Evolutionary conservation across 192 early-diverging fungal species (phyloP).

Genomic region (Thamnidium elegans): DNA sequence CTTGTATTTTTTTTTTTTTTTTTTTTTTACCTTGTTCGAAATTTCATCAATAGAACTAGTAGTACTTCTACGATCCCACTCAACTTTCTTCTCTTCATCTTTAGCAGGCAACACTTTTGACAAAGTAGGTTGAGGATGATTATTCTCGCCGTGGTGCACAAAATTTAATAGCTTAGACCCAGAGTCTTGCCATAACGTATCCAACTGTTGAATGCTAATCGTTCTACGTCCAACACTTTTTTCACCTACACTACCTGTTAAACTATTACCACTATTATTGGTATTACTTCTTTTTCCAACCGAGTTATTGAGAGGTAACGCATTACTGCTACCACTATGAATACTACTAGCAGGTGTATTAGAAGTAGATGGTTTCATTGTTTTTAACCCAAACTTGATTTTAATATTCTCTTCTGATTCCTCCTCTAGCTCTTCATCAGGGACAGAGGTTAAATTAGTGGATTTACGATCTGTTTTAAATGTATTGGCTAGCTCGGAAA

Average conservation of each 20-base stretch:
- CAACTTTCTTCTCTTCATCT: slow-evolving; percentile 3
- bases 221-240: slow-evolving; percentile 17
- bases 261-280: neutral
- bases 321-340: neutral
- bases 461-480: slow-evolving; percentile 14
- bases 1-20: neutral
- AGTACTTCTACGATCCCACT: slow-evolving; percentile 31
- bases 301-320: neutral
- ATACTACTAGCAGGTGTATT: slow-evolving; percentile 10
- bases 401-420: neutral
- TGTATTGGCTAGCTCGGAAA: slow-evolving; percentile 1
- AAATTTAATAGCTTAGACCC: slow-evolving; percentile 27
- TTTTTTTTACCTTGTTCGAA: slow-evolving; percentile 8
- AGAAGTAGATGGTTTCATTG: slow-evolving; percentile 23
- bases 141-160: slow-evolving; percentile 13
- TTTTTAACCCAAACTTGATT: slow-evolving; percentile 25
- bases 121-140: neutral
- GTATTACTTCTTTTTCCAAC: neutral
- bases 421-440: neutral
- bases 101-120: neutral
- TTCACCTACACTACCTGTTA: neutral
- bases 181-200: slow-evolving; percentile 27
- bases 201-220: slow-evolving; percentile 32
- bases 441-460: neutral
- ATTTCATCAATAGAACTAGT: slow-evolving; percentile 19